Conservation (phyloP, 306 rosid genomes). For the apple (Malus domestica) region ASM211411v1 NC_041793.1:15948501-15949000, state of each 20-base stretch:
- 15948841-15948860: not conserved
- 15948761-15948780: not conserved
- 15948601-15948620: accelerated
- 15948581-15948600: too few species aligned
- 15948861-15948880: not conserved
- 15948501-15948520: too few species aligned
- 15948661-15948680: not conserved
- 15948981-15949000: too few species aligned
- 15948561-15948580: too few species aligned
- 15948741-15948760: conserved; percentile 18
- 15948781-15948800: conserved; percentile 2
- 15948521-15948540: too few species aligned
- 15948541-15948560: too few species aligned
- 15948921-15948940: not conserved
- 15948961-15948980: too few species aligned
- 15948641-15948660: too few species aligned
- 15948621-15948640: too few species aligned
- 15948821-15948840: not conserved
- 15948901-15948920: not conserved
- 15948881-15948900: not conserved
- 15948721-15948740: not conserved
- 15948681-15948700: not conserved
- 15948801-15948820: not conserved
- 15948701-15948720: not conserved
- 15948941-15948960: too few species aligned